Evolutionary conservation across 2,329 filamentous ascomycete genomes (phyloP).

Genomic region (Tricladium varicosporioides): DNA sequence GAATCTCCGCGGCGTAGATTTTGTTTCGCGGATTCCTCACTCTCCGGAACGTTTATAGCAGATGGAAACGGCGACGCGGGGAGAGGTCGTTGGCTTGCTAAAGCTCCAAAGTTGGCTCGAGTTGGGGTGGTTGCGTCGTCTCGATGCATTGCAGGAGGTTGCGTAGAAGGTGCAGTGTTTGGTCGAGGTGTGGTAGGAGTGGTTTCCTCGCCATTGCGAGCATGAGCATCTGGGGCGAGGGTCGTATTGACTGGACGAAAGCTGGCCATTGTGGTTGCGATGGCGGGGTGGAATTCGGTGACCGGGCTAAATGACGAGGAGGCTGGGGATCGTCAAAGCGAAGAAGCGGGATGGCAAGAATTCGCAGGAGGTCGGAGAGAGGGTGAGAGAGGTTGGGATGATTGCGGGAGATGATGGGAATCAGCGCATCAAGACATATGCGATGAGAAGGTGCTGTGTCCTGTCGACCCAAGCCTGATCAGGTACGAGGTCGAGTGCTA

Average conservation of each 20-base stretch:
- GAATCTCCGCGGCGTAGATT: constrained; percentile 54
- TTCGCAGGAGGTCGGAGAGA: constrained; percentile 15
- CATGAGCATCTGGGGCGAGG: constrained; percentile 41
- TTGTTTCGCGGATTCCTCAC: constrained; percentile 42
- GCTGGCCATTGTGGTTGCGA: constrained; percentile 47
- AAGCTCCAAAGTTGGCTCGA: constrained; percentile 49
- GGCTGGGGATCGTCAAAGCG: constrained; percentile 22
- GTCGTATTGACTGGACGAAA: constrained; percentile 62
- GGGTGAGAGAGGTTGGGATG: constrained; percentile 19
- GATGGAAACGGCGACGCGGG: constrained; percentile 52
- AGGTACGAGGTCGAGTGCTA: constrained; percentile 15
- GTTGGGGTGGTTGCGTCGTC: constrained; percentile 62
- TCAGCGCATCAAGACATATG: constrained; percentile 26
- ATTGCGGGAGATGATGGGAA: constrained; percentile 20
- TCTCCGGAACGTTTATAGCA: constrained; percentile 46
- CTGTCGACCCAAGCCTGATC: constrained; percentile 10
- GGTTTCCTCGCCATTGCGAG: constrained; percentile 44
- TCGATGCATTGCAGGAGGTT: constrained; percentile 39
- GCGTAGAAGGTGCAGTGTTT: constrained; percentile 42
- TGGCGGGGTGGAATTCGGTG: constrained; percentile 1
- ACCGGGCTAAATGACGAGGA: constrained; percentile 21
- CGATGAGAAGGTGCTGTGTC: constrained; percentile 12
- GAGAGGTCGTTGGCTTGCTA: constrained; percentile 51
- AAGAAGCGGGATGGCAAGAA: constrained; percentile 12
- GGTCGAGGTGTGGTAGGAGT: constrained; percentile 53